Evolutionary conservation across 2,329 filamentous ascomycete genomes (phyloP).

Genomic region (Xylaria hypoxylon): DNA sequence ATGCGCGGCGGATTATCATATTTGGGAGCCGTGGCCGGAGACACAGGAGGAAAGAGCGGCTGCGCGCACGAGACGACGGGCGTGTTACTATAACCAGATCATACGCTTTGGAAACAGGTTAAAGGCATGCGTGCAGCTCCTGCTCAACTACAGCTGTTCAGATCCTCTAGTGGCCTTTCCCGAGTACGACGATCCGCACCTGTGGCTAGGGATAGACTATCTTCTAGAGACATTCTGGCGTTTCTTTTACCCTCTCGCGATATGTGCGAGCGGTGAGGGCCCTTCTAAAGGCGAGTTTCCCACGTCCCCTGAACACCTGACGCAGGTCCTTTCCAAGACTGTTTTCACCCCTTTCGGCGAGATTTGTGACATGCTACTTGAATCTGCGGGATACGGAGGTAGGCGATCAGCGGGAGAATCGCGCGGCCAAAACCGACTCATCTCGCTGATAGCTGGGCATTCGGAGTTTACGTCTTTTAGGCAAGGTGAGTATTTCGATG

Average conservation of each 20-base stretch:
- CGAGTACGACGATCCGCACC: conserved; percentile 14
- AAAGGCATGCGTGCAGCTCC: conserved; percentile 22
- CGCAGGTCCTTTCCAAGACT: not conserved
- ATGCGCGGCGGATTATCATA: conserved; percentile 23
- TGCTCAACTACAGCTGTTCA: conserved; percentile 17
- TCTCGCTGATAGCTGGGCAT: conserved; percentile 24
- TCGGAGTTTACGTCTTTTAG: conserved; percentile 23
- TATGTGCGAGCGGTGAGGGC: not conserved
- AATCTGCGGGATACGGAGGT: conserved; percentile 19
- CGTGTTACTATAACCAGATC: conserved; percentile 25
- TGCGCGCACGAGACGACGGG: conserved; percentile 9
- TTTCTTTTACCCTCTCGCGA: conserved; percentile 21
- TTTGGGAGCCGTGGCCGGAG: conserved; percentile 28
- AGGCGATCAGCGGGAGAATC: not conserved
- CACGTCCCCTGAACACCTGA: not conserved
- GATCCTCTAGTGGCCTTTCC: not conserved
- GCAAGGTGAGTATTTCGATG: conserved; percentile 28
- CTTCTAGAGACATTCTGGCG: conserved; percentile 33
- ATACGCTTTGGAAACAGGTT: conserved; percentile 12
- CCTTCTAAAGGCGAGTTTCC: not conserved
- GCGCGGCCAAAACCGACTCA: conserved; percentile 25
- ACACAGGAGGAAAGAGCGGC: conserved; percentile 18
- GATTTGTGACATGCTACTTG: conserved; percentile 32
- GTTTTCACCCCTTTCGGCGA: conserved; percentile 21
- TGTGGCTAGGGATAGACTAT: conserved; percentile 18